phyloP scores from a whole-genome alignment of 1,284 basidiomycete species.

The Irpex sp. region DNA sequence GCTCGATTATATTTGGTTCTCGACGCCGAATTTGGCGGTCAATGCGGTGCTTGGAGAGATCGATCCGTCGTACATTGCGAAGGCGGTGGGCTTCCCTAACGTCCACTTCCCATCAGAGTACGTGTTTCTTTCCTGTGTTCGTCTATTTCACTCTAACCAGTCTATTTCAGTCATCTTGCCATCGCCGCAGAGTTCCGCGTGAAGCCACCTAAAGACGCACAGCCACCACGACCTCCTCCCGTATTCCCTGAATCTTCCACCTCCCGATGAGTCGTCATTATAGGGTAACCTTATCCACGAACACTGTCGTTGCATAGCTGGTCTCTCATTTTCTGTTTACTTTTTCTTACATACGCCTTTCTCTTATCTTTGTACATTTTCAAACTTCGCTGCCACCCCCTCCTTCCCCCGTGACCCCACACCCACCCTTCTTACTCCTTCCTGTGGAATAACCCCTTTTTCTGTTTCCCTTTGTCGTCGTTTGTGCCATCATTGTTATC shows the following conservation, averaged over 20 bases:
- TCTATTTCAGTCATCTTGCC: conserved; percentile 50
- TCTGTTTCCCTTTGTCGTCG: background rate
- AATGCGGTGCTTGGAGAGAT: conserved; percentile 88
- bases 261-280: conserved; percentile 21
- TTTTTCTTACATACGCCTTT: background rate
- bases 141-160: conserved; percentile 9
- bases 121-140: conserved; percentile 26
- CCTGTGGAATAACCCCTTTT: conserved; percentile 10
- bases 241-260: conserved; percentile 28
- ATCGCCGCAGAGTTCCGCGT: conserved; percentile 70
- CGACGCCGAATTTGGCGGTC: conserved; percentile 72
- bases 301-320: conserved; percentile 2
- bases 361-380: background rate
- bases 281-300: conserved; percentile 16
- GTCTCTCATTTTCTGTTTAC: background rate
- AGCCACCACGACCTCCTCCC: conserved; percentile 30
- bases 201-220: conserved; percentile 53
- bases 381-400: background rate
- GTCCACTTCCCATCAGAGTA: conserved; percentile 94
- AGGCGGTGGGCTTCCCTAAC: conserved; percentile 96
- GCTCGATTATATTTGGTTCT: conserved; percentile 96
- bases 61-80: conserved; percentile 81
- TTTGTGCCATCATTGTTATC: conserved; percentile 1
- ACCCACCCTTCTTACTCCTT: background rate
- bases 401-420: background rate